Percentiles rank a stretch among this genome's conserved stretches.
Evolutionary conservation across 257 asterid species (phyloP).

Genomic region (Lycium barbarum): DNA sequence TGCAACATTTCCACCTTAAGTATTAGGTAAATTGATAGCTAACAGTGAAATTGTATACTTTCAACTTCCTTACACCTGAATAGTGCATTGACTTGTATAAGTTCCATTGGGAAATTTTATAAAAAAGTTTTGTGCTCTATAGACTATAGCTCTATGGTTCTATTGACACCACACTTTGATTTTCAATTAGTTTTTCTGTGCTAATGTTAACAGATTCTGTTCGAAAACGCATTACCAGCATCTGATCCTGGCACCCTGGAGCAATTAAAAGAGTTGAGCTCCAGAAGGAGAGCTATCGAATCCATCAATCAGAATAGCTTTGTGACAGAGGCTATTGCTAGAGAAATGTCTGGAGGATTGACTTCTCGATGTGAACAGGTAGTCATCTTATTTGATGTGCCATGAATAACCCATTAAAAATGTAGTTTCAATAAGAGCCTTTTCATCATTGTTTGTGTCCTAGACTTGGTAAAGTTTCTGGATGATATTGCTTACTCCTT

Average conservation of each 20-base stretch:
- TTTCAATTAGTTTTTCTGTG: neutral
- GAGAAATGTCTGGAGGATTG: slow-evolving; percentile 81
- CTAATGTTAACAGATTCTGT: slow-evolving; percentile 47
- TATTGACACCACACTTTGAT: neutral
- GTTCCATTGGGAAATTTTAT: neutral
- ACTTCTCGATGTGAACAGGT: slow-evolving; percentile 69
- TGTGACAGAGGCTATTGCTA: slow-evolving; percentile 66
- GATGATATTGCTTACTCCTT: neutral
- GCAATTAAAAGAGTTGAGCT: slow-evolving; percentile 68
- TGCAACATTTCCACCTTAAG: neutral
- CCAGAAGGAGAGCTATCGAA: slow-evolving; percentile 64
- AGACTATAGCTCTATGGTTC: neutral
- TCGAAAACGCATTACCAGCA: slow-evolving; percentile 45
- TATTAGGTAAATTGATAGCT: neutral
- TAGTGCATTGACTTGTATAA: neutral
- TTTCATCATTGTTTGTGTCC: neutral
- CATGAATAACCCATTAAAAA: neutral
- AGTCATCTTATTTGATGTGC: neutral
- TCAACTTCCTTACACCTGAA: neutral
- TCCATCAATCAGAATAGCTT: slow-evolving; percentile 50
- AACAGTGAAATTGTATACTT: neutral
- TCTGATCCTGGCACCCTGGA: slow-evolving; percentile 61
- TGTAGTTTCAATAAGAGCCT: neutral
- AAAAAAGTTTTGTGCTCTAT: neutral
- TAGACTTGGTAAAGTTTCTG: neutral